These are phyloP conservation scores for Trichosporon faecale DNA, from an alignment of 1,284 basidiomycete genomes.

Conservation along the genomic window DNA sequence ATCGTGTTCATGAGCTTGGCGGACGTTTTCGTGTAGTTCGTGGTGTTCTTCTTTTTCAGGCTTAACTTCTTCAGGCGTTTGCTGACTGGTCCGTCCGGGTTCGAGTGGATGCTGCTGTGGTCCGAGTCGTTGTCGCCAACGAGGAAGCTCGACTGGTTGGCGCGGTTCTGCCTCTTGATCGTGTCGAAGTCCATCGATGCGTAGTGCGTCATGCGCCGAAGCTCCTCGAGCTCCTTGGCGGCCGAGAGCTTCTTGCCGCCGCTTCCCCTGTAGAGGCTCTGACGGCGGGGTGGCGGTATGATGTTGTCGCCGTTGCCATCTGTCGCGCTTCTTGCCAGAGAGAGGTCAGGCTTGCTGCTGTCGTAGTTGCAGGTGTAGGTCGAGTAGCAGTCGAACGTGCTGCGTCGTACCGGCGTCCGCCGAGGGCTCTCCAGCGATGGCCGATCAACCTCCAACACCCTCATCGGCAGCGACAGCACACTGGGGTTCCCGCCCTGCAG, in stretches of 20 bases:
- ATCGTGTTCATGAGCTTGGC: not conserved
- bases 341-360: not conserved
- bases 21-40: not conserved
- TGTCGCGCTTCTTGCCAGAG: not conserved
- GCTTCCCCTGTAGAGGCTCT: not conserved
- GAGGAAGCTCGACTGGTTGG: not conserved
- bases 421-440: not conserved
- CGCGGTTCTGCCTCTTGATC: not conserved
- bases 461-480: not conserved
- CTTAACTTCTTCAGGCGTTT: not conserved
- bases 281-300: not conserved
- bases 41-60: not conserved
- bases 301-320: not conserved
- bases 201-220: not conserved
- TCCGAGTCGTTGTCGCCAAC: constrained; percentile 2
- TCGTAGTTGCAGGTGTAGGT: constrained; percentile 4
- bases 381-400: not conserved
- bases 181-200: constrained; percentile 6
- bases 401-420: not conserved
- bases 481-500: not conserved
- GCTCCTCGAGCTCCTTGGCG: not conserved
- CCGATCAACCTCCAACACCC: not conserved
- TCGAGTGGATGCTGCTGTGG: not conserved
- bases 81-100: not conserved
- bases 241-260: not conserved